Conservation (phyloP, 257 asterid species). For the Asclepias syriaca region DNA sequence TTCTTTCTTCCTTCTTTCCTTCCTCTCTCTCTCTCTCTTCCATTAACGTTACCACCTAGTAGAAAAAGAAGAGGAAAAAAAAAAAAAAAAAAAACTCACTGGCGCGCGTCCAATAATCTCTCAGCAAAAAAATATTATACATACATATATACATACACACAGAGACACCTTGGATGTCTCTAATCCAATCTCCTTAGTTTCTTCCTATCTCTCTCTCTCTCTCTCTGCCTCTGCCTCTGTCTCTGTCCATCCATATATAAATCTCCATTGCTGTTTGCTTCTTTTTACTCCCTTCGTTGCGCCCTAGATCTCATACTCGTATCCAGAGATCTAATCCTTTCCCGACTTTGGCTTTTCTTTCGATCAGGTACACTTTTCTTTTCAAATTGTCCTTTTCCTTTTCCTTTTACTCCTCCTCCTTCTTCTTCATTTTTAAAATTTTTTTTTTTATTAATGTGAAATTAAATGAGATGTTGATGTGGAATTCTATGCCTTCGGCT, state of each 20-base stretch:
- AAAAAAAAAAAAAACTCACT: background rate
- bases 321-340: background rate
- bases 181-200: background rate
- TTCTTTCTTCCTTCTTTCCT: background rate
- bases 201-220: background rate
- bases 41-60: background rate
- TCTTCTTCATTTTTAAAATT: background rate
- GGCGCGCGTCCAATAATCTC: background rate
- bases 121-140: background rate
- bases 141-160: background rate
- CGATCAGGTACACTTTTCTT: background rate
- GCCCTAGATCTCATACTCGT: slow-evolving; percentile 13
- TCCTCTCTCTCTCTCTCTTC: background rate
- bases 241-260: background rate
- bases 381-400: background rate
- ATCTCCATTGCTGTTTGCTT: background rate
- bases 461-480: background rate
- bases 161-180: background rate
- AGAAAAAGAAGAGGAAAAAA: background rate
- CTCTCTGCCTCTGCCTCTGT: background rate
- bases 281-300: background rate
- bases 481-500: background rate
- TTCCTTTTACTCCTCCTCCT: background rate
- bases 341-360: background rate
- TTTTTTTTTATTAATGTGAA: slow-evolving; percentile 1